Base-by-base conservation (phyloP, 108 stramenopile species). In the Skeletonema menzelii region DNA sequence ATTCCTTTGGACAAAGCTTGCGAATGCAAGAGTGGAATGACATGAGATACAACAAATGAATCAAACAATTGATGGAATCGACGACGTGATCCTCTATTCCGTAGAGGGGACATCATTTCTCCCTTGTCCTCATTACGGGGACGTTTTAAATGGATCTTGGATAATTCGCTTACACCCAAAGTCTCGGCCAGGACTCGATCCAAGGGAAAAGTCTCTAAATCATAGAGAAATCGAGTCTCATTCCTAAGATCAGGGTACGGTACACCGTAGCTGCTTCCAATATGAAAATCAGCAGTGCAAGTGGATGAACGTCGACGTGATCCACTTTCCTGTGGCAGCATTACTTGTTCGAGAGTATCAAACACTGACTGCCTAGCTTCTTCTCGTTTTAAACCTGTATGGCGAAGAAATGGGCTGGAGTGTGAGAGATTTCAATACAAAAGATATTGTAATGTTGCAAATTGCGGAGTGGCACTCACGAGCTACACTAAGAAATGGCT, bases 11-110 rank as follows among this genome's bases (percentile, higher is more conserved):
- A 62, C 72, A 89, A 73, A 12, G 88, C 88, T 49, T 88, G 53
- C 17, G 85, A 84, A 72, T 91, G 91, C 27, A 89, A 62, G 10
- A 91, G 74, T 11, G 91, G 91, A 38, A 91, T 88, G 62, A 86
- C 87, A 59, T 87, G 88, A 22, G 85, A 78, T 47, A 85, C 87
- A 12, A 91, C 87, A 65, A 91, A 91, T 40, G 73, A 81, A 55
- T 89, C 87, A 70, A 87, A 91, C 42, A 85, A 80, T 42, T 71
- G 74, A 46, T 89, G 88, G 62, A 91, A 89, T 19, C 53, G 55
- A 63, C 70, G 66, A 59, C 91, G 72, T 42, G 37, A 67, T 15
- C 63, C 65, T 53, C 67, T 35, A 59, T 72, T 63, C 53, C 83
- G 77, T 19, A 91, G 49, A 11, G 87, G 84, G 4, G 60, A 59